Percentiles rank a stretch among this genome's conserved stretches.
Evolutionary conservation across 2,329 filamentous ascomycete genomes (phyloP).

Genomic region (Neofusicoccum sp.): DNA sequence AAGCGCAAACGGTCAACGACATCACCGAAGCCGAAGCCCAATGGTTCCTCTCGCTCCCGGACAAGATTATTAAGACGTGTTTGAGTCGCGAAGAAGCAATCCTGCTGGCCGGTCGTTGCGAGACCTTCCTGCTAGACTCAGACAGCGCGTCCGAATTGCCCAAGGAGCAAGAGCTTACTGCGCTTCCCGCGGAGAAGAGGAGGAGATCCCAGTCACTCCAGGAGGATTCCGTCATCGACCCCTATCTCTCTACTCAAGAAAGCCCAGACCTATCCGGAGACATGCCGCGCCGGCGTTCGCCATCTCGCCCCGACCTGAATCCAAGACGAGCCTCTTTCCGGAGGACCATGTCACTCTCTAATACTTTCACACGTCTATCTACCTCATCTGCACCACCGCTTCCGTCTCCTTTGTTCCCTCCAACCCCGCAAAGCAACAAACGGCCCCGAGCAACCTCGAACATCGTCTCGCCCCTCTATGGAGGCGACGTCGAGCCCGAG

Average conservation of each 20-base stretch:
- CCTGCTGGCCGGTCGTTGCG: constrained; percentile 58
- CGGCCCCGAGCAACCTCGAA: constrained; percentile 19
- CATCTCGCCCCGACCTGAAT: constrained; percentile 17
- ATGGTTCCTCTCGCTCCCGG: constrained; percentile 71
- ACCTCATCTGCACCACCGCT: constrained; percentile 48
- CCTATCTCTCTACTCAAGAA: neutral
- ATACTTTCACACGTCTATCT: constrained; percentile 61
- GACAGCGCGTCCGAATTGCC: constrained; percentile 23
- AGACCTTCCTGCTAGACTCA: constrained; percentile 37
- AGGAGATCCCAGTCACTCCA: constrained; percentile 6
- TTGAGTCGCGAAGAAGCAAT: constrained; percentile 73
- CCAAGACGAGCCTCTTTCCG: constrained; percentile 57
- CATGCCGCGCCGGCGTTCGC: neutral
- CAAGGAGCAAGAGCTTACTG: neutral
- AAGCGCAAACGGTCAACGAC: constrained; percentile 36
- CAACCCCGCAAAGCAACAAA: constrained; percentile 28
- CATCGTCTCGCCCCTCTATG: constrained; percentile 30
- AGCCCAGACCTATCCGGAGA: neutral
- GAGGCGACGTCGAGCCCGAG: constrained; percentile 59
- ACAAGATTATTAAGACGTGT: constrained; percentile 71
- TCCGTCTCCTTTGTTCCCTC: constrained; percentile 42
- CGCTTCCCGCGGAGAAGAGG: constrained; percentile 10
- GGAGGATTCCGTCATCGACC: constrained; percentile 7
- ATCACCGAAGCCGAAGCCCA: constrained; percentile 60
- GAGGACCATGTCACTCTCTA: constrained; percentile 71